Evolutionary conservation across 179 eudicot genomes (phyloP).

Genomic region (Actinidia arguta): DNA sequence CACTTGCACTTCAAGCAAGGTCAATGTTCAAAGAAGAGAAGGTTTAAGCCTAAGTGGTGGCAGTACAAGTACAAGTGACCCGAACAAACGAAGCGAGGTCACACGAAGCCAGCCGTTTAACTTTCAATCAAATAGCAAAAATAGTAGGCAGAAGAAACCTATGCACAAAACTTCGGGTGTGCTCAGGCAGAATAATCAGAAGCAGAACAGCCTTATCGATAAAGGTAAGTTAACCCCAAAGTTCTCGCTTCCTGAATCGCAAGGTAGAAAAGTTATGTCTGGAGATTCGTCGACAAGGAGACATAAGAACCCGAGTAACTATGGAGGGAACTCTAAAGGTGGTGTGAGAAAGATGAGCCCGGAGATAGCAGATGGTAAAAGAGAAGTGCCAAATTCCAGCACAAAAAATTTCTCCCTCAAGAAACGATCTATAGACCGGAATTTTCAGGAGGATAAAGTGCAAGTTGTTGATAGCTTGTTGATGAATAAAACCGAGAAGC

Average conservation of each 20-base stretch:
- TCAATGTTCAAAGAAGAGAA: slow-evolving; percentile 54
- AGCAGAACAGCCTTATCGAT: slow-evolving; percentile 65
- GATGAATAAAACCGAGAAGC: slow-evolving; percentile 41
- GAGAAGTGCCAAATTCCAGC: slow-evolving; percentile 41
- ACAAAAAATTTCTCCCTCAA: slow-evolving; percentile 41
- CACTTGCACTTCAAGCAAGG: slow-evolving; percentile 54
- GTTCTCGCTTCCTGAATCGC: slow-evolving; percentile 46
- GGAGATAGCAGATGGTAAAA: slow-evolving; percentile 41
- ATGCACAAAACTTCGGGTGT: slow-evolving; percentile 54
- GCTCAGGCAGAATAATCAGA: slow-evolving; percentile 77
- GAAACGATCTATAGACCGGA: slow-evolving; percentile 40
- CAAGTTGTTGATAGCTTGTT: slow-evolving; percentile 28
- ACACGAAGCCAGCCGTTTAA: slow-evolving; percentile 33
- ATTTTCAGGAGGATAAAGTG: slow-evolving; percentile 41
- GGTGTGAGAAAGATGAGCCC: slow-evolving; percentile 48
- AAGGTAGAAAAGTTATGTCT: slow-evolving; percentile 43
- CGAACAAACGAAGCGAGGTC: slow-evolving; percentile 54
- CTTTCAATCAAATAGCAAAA: slow-evolving; percentile 43
- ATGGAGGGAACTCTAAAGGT: slow-evolving; percentile 45
- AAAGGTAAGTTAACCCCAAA: slow-evolving; percentile 46
- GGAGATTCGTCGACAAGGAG: slow-evolving; percentile 45
- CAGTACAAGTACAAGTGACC: slow-evolving; percentile 43
- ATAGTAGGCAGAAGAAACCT: slow-evolving; percentile 45
- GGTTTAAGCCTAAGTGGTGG: slow-evolving; percentile 39
- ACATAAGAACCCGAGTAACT: slow-evolving; percentile 60